These are phyloP conservation scores for Dryadomyces sulphureus DNA, from an alignment of 2,329 filamentous ascomycete genomes.

Conservation along the genomic window DNA sequence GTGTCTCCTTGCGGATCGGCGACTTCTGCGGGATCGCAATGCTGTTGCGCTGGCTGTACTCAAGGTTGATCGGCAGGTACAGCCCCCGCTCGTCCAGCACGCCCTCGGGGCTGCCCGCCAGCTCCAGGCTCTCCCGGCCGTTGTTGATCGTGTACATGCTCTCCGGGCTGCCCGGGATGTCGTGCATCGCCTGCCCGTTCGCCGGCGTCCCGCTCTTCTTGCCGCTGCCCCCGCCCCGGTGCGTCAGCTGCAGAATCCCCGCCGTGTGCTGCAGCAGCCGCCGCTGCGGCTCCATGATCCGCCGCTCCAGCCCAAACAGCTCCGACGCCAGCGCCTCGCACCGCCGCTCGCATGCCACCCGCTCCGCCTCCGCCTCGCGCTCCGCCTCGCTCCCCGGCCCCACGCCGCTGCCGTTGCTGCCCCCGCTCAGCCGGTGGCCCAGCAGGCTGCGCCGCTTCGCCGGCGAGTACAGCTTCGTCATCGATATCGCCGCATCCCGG, in stretches of 20 bases:
- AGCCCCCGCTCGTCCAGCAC: constrained; percentile 67
- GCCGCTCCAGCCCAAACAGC: constrained; percentile 64
- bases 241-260: constrained; percentile 79
- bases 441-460: constrained; percentile 31
- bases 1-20: constrained; percentile 37
- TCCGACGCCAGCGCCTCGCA: constrained; percentile 77
- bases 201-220: constrained; percentile 20
- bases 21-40: constrained; percentile 47
- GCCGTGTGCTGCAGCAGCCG: constrained; percentile 80
- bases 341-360: constrained; percentile 58
- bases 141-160: constrained; percentile 61
- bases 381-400: too few species aligned
- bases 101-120: constrained; percentile 31
- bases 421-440: constrained; percentile 27
- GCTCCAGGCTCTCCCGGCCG: constrained; percentile 42
- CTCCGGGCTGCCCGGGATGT: constrained; percentile 60
- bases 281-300: constrained; percentile 58
- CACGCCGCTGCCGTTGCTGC: constrained; percentile 31
- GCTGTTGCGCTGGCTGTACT: constrained; percentile 20
- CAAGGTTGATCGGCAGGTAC: constrained; percentile 56
- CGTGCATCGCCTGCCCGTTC: constrained; percentile 29
- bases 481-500: constrained; percentile 77
- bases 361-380: constrained; percentile 57
- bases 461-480: constrained; percentile 66
- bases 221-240: constrained; percentile 55